Conservation (phyloP, 2,329 filamentous ascomycete species). For the Fusarium subglutinans region DNA sequence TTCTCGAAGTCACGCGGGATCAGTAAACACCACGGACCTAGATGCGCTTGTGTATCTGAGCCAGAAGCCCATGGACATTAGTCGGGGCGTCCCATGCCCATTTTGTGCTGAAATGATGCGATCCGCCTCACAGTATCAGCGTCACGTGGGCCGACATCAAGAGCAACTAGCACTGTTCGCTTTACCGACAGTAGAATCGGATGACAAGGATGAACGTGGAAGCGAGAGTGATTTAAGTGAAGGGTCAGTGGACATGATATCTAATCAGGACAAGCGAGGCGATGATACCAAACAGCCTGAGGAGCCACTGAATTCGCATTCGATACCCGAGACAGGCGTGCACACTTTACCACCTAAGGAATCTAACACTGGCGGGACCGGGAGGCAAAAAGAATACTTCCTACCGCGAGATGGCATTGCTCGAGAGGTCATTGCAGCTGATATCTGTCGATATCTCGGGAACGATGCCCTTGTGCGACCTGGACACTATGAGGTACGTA, state of each 20-base stretch:
- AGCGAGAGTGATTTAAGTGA: no score
- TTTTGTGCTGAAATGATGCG: not conserved
- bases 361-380: no score
- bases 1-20: not conserved
- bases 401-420: rapidly evolving
- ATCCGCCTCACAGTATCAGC: not conserved
- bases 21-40: rapidly evolving
- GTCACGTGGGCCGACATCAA: not conserved
- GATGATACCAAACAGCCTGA: not conserved
- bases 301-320: not conserved
- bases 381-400: not conserved
- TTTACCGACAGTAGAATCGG: not conserved
- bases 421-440: rapidly evolving
- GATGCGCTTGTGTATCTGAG: not conserved
- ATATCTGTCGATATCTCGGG: not conserved
- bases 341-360: rapidly evolving
- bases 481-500: rapidly evolving
- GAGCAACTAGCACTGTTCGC: not conserved
- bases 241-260: no score
- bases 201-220: no score
- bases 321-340: not conserved
- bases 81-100: not conserved
- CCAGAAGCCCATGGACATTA: not conserved
- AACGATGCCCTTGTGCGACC: rapidly evolving
- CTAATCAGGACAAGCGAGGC: not conserved